Evolutionary conservation across 768 basidiomycete genomes (phyloP), one percentile per base, ranked within the genome.

Genomic region (Lactarius hatsudake): DNA sequence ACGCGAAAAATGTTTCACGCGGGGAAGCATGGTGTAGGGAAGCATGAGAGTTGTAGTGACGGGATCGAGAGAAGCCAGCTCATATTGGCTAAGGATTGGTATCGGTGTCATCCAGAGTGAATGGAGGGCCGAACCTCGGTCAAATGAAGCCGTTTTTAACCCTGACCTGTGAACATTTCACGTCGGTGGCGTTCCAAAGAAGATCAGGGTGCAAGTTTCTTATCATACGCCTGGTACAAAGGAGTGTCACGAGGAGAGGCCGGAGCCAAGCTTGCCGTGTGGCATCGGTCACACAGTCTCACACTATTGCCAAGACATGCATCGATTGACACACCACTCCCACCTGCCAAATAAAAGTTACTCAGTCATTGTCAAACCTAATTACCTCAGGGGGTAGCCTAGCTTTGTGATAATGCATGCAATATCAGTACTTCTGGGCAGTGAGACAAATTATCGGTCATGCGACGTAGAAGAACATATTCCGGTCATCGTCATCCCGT

Each of bases 401-500:
- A 43, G 40, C 34, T 34, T 26, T 26, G 32, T 43, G n/a, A 56
- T 20, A 57, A 61, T 30, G 36, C n/a, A 61, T 28, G 18, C 34
- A 43, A 10, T 13, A 17, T 34, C 28, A 12, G 18, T 28, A 30
- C 13, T 32, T 55, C 62, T 28, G 56, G 9, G 40, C 23, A 1
- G 55, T 3, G 17, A 1, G 34, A 53, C 48, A 23, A 23, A 9
- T 23, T 4, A 58, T 61, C 26, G 1, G 42, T 71, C 77, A 93
- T 6, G 95, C 94, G 23, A 96, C 81, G 74, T 98, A 98, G 51
- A 86, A 77, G 72, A 93, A 91, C 74, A 83, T 78, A 69, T 86
- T 87, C 79, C 80, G 86, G 71, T 93, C 88, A 18, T 84, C 81
- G 10, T 86, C 84, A 72, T 90, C 89, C 64, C 96, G 82, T 76